phyloP scores from a whole-genome alignment of 2,329 filamentous ascomycete genomes.

The Arthrobotrys sinensis region DNA sequence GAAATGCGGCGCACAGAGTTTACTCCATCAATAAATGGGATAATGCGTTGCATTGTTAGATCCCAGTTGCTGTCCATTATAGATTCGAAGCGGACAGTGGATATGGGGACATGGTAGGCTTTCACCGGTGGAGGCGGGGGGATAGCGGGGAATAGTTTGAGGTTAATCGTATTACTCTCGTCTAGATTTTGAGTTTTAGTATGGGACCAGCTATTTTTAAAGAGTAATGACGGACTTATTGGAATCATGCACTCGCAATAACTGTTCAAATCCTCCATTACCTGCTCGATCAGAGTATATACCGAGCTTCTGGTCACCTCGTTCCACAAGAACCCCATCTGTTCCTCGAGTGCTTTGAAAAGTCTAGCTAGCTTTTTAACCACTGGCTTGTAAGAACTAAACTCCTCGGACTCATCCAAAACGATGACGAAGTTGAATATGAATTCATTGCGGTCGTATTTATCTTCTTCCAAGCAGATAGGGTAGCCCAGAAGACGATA shows the following conservation, averaged over 20 bases:
- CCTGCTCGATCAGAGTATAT: conserved; percentile 85
- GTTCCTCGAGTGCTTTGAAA: conserved; percentile 91
- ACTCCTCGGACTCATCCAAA: conserved; percentile 76
- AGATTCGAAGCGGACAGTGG: conserved; percentile 73
- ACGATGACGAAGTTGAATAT: conserved; percentile 98
- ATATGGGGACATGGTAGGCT: conserved; percentile 91
- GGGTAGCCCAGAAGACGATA: conserved; percentile 89
- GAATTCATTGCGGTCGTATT: conserved; percentile 93
- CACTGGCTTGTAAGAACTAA: conserved; percentile 84
- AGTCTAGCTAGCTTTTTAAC: conserved; percentile 87
- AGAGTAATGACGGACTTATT: conserved; percentile 76
- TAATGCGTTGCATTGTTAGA: conserved; percentile 82
- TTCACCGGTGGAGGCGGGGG: conserved; percentile 82
- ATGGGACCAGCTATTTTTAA: not conserved
- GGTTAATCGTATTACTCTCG: conserved; percentile 93
- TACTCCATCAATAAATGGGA: conserved; percentile 90
- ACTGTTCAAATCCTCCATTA: conserved; percentile 90
- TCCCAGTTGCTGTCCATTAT: conserved; percentile 74
- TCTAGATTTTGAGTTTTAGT: conserved; percentile 71
- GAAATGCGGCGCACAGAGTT: conserved; percentile 91
- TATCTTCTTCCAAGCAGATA: conserved; percentile 84
- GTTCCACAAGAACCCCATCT: conserved; percentile 84
- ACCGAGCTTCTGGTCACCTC: conserved; percentile 76
- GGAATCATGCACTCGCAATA: conserved; percentile 99
- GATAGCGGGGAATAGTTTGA: conserved; percentile 92